Evolutionary conservation across 371 early-diverging fungal genomes (phyloP), one percentile per base, ranked within the genome.

Genomic region (Apophysomyces elegans): DNA sequence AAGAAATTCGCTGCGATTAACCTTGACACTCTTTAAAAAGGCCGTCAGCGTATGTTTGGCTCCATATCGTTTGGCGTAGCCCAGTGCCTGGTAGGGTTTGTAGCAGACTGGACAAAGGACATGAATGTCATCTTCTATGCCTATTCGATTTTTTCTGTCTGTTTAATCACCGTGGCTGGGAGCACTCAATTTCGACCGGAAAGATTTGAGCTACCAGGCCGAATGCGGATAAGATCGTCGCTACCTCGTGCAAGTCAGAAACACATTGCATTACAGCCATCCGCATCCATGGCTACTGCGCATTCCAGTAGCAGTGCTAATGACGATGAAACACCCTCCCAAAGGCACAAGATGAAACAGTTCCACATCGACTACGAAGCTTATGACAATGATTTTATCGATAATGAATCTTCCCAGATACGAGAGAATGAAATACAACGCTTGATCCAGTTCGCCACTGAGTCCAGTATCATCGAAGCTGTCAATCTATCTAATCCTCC

Each of bases 391-490:
- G 72, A 75, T 11, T 70, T 70, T 45, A 44, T 64, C 5, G 73
- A 76, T 12, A 66, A 70, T 50, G 67, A 71, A 14, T 54, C 67
- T 9, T 67, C 76, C 6, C 74, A 72, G 32, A 75, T 75, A 58
- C 72, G 74, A 4, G 76, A 83, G 60, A 83, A 80, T 16, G 81
- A 80, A 44, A 80, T 83, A 12, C 81, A 83, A 58, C 66, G 84
- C 21, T 47, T 83, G 39, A 79, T 83, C 39, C 80, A 80, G 43
- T 83, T 83, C 68, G 84, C 84, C 1, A 83, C 84, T 1, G 84
- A 83, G 44, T 80, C 84, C 7, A 83, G 84, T 38, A 83, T 83
- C 14, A 83, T 83, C 50, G 84, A 83, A 46, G 84, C 84, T 8
- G 84, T 83, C 41, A 83, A 83, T 64, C 35, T 83, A 7, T 71